Evolutionary conservation across 1,139 yeast genomes (phyloP).

Genomic region (Candida anutae): DNA sequence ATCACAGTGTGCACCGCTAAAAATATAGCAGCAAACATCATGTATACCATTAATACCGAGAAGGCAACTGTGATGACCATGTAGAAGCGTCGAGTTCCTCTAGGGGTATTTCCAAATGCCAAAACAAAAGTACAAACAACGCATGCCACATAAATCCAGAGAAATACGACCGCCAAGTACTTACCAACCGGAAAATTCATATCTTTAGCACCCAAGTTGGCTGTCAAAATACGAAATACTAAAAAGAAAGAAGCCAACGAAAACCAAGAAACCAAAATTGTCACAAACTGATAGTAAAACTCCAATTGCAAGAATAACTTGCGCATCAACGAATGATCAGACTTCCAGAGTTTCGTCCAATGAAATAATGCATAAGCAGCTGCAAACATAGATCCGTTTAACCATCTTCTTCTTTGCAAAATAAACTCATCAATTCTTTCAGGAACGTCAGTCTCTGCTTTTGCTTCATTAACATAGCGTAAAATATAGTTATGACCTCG

Average conservation of each 20-base stretch:
- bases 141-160: conserved; percentile 18
- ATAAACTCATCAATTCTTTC: conserved; percentile 65
- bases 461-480: conserved; percentile 66
- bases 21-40: conserved; percentile 63
- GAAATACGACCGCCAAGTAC: conserved; percentile 16
- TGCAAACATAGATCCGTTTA: conserved; percentile 79
- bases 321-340: conserved; percentile 55
- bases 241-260: conserved; percentile 69
- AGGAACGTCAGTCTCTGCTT: conserved; percentile 82
- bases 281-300: conserved; percentile 59
- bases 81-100: conserved; percentile 18
- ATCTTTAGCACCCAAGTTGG: conserved; percentile 43
- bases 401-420: conserved; percentile 77
- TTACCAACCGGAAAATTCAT: conserved; percentile 24
- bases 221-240: conserved; percentile 59
- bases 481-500: conserved; percentile 51
- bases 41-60: conserved; percentile 20
- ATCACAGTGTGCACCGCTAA: conserved; percentile 70
- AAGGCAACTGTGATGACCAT: conserved; percentile 14
- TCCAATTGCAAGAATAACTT: conserved; percentile 61
- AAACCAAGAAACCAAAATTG: conserved; percentile 71
- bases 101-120: conserved; percentile 21
- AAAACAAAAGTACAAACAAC: conserved; percentile 19
- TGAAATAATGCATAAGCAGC: conserved; percentile 71
- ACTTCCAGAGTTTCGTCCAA: conserved; percentile 62